These are phyloP conservation scores for Hypsizygus ulmarius DNA, from an alignment of 1,284 basidiomycete species.

Conservation along the genomic window DNA sequence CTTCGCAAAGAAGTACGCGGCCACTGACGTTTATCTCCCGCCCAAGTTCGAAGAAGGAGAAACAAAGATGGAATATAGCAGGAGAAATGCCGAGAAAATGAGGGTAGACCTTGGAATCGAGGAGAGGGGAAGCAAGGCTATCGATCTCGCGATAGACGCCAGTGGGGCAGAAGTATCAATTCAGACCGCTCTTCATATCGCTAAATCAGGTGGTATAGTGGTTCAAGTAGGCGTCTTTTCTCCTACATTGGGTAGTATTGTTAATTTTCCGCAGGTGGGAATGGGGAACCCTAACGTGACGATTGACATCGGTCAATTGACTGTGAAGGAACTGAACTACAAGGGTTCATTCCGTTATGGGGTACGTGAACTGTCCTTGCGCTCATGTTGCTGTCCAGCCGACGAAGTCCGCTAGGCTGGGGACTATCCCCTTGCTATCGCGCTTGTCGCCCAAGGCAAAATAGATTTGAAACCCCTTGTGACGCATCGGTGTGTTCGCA, in stretches of 20 bases:
- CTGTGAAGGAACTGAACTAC: conserved; percentile 77
- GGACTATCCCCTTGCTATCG: conserved; percentile 83
- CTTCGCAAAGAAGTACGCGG: conserved; percentile 88
- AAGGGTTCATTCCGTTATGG: conserved; percentile 89
- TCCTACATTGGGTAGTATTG: background rate
- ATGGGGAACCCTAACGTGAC: conserved; percentile 67
- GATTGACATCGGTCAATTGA: conserved; percentile 59
- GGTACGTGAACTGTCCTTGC: conserved; percentile 38
- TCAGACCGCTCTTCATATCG: conserved; percentile 76
- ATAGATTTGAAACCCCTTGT: conserved; percentile 88
- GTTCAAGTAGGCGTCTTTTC: conserved; percentile 49
- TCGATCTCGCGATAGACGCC: conserved; percentile 79
- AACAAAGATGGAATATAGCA: conserved; percentile 64
- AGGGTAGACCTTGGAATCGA: conserved; percentile 55
- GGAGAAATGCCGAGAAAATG: conserved; percentile 62
- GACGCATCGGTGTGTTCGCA: conserved; percentile 69
- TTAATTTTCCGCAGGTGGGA: conserved; percentile 56
- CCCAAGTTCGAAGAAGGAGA: conserved; percentile 64
- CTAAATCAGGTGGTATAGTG: conserved; percentile 70
- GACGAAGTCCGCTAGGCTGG: conserved; percentile 53
- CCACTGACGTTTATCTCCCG: conserved; percentile 58
- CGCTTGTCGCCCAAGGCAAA: conserved; percentile 75
- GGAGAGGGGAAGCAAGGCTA: conserved; percentile 54
- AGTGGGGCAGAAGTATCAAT: conserved; percentile 89
- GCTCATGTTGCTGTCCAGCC: background rate